Base-by-base conservation (phyloP, 164 flowering plant genomes). In the Sextonia rubra region DNA sequence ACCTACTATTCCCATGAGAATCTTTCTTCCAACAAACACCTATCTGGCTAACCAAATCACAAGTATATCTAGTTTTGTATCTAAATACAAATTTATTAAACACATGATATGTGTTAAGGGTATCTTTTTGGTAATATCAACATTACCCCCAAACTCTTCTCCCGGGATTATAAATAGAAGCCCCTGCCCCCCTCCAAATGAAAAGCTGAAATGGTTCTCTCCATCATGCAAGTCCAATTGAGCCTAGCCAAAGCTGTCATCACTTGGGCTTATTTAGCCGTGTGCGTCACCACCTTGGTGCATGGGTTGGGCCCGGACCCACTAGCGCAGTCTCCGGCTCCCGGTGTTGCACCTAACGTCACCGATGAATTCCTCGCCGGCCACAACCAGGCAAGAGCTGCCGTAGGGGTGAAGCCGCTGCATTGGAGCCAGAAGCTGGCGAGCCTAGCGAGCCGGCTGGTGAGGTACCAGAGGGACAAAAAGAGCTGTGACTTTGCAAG, bases 301-400 rank as follows among this genome's bases (percentile, higher is more conserved):
- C 18, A 56, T 56, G 60, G 22, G 60, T n/a, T 17, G n/a, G n/a
- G 22, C 18, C 22, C 12, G 22, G 3, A 48, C 26, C 60, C 49
- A 7, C 47, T 0, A 3, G 0, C n/a, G 47, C 8, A 4, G 3
- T 24, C 68, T 58, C 17, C 23, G 12, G 64, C 22, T 25, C 7
- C 18, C 2, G 27, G 24, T 1, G 17, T 12, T 4, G 27, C 27
- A 14, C 14, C 2, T 11, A 49, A 66, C 3, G 70, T 81, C 23
- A 73, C 84, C 47, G 65, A 64, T 4, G 88, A 86, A 68, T 90
- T 73, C 82, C 83, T 91, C 3, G 77, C 72, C 1, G 82, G 83
- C 0, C 97, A 91, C 86, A 91, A 91, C 85, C 69, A 72, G 25
- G 94, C 94, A 4, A 82, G 97, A 69, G 79, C 87, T 8, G 88